Evolutionary conservation across 2,329 filamentous ascomycete genomes (phyloP), one percentile per base, ranked within the genome.

Genomic region (Fusarium oligoseptatum): DNA sequence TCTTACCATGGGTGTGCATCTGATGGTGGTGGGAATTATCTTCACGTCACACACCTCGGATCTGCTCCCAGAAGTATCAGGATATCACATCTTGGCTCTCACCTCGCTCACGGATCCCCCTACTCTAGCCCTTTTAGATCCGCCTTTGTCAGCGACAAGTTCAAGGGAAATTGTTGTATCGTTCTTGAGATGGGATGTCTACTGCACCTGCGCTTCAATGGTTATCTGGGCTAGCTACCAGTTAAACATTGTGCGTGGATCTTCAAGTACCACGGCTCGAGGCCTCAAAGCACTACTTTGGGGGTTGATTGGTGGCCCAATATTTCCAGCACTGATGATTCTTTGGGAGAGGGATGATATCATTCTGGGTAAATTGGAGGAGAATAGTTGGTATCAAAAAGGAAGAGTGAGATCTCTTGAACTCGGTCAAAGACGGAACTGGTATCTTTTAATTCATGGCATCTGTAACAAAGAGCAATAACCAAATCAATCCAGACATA

Each of bases 131-230:
- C 8, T 77, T 1, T 24, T 76, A 0, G n/a, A 41, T 27, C 66
- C 75, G 1, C 67, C 75, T 0, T 56, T 77, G 6, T 56, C 70
- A 1, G 64, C 50, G 0, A 27, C 62, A 4, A 27, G 67, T n/a
- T 65, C 70, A 0, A 67, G 75, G 14, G 67, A 65, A 17, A 68
- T 77, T 11, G 74, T 77, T 1, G 75, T 77, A 1, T 71, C 72
- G 0, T 77, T 77, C 45, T 48, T 77, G 37, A 60, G 74, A 22
- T 77, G 74, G 75, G 75, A 77, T 14, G 70, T 77, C 5, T 77
- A 77, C 11, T 77, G 75, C 3, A 68, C 75, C 2, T 77, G 72
- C 8, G 55, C 67, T 20, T 60, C 74, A 0, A 72, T 77, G 65
- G 45, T 66, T 1, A 45, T 76, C 2, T 77, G 75, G 75, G 56